Conservation (phyloP, 495 filamentous ascomycete species). For the Cryomyces minteri region DNA sequence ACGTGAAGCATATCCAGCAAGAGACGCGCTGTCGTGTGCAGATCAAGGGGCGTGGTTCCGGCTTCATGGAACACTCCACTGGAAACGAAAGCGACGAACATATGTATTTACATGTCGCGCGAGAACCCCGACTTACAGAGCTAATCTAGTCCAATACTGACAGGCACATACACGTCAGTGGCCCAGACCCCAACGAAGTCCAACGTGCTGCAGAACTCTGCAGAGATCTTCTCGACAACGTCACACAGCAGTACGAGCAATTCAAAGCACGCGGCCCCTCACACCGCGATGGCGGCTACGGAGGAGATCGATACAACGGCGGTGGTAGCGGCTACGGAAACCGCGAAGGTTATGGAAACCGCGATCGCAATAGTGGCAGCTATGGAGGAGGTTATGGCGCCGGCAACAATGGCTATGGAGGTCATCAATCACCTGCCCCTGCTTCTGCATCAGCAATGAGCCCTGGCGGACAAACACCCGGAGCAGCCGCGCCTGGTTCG, state of each 20-base stretch:
- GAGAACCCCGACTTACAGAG: conserved; percentile 16
- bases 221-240: conserved; percentile 66
- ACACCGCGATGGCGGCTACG: conserved; percentile 40
- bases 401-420: conserved; percentile 1
- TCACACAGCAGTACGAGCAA: conserved; percentile 67
- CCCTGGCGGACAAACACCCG: conserved; percentile 8
- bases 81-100: conserved; percentile 78
- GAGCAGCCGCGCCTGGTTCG: conserved; percentile 6
- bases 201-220: conserved; percentile 73
- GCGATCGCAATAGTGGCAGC: conserved; percentile 10
- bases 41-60: conserved; percentile 94
- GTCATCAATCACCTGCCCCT: conserved; percentile 6
- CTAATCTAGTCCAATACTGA: too few species aligned
- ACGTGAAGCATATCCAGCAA: conserved; percentile 94
- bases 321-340: conserved; percentile 11
- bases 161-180: conserved; percentile 35
- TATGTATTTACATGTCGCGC: conserved; percentile 95
- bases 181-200: conserved; percentile 75
- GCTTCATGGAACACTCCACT: conserved; percentile 73
- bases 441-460: conserved; percentile 18
- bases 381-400: conserved; percentile 14
- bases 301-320: conserved; percentile 1
- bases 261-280: conserved; percentile 75
- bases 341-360: conserved; percentile 11
- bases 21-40: conserved; percentile 90